Percentiles rank a stretch among this genome's conserved stretches.
Conservation (phyloP, 805 yeast species). For the Wickerhamomyces hampshirensis region DNA sequence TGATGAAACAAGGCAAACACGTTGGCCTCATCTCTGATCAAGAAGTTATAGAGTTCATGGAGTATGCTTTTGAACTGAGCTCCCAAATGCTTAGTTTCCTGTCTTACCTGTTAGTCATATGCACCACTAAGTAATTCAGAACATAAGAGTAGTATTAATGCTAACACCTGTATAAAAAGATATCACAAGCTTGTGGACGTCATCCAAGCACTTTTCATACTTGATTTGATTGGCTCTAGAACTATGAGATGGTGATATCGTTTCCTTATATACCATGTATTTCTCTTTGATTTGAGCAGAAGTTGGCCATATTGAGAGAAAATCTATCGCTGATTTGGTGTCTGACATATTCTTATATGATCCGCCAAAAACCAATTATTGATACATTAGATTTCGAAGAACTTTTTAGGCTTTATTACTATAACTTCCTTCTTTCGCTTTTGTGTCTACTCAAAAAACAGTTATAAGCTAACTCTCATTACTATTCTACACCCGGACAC, state of each 20-base stretch:
- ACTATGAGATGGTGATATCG: neutral
- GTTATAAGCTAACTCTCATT: neutral
- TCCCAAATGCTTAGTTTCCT: neutral
- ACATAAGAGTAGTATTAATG: neutral
- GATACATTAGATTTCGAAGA: no score
- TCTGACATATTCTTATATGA: neutral
- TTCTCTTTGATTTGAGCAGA: conserved; percentile 9
- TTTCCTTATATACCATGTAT: conserved; percentile 3
- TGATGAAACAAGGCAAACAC: conserved; percentile 9
- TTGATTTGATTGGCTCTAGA: neutral
- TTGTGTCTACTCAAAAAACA: no score
- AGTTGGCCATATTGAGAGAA: conserved; percentile 4
- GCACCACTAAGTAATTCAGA: neutral
- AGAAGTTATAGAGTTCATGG: conserved; percentile 7
- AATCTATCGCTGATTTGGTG: neutral
- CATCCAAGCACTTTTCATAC: neutral
- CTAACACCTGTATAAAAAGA: conserved; percentile 1
- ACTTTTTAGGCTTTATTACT: no score
- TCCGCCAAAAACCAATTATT: neutral
- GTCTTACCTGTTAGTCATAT: neutral
- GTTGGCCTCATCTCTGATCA: conserved; percentile 6
- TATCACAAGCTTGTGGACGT: conserved; percentile 1
- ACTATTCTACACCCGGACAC: neutral
- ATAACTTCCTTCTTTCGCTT: no score
- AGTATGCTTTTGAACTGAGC: conserved; percentile 3